A percentile compares a stretch with the other conserved stretches of the same genome.
Conservation (phyloP, 805 yeast genomes). For the Lachancea sp. region DNA sequence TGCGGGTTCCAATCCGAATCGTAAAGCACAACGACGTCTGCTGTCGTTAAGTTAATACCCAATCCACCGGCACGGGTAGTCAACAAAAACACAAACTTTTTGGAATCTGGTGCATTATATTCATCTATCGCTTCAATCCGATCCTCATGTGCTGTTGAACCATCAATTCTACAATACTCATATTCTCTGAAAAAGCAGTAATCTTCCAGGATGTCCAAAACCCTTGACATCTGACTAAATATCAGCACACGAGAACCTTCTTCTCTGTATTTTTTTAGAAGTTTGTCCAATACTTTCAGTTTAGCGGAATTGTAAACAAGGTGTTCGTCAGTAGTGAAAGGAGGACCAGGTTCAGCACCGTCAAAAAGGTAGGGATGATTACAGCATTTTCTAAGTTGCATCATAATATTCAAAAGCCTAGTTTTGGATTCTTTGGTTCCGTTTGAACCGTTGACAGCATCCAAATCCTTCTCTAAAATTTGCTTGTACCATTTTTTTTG, state of each 20-base stretch:
- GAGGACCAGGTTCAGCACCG: constrained; percentile 89
- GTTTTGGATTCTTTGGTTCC: constrained; percentile 74
- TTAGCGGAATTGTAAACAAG: constrained; percentile 67
- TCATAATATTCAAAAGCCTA: constrained; percentile 67
- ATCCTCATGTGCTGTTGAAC: constrained; percentile 74
- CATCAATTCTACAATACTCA: constrained; percentile 75
- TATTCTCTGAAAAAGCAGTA: constrained; percentile 64
- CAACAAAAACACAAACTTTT: constrained; percentile 65
- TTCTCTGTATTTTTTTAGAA: constrained; percentile 51
- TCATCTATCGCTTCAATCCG: constrained; percentile 72
- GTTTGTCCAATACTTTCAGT: constrained; percentile 61
- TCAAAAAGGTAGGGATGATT: constrained; percentile 80
- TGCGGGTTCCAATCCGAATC: constrained; percentile 90
- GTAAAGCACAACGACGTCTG: constrained; percentile 66
- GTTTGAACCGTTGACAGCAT: constrained; percentile 77
- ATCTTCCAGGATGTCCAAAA: constrained; percentile 75
- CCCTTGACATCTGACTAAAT: constrained; percentile 78
- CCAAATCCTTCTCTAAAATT: constrained; percentile 70
- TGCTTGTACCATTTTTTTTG: constrained; percentile 73
- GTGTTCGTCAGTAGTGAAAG: constrained; percentile 80
- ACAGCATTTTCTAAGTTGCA: constrained; percentile 82
- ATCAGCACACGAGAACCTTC: constrained; percentile 76
- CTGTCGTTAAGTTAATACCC: constrained; percentile 77
- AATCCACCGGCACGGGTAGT: constrained; percentile 90
- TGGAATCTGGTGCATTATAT: constrained; percentile 66